A percentile compares a stretch with the other conserved stretches of the same genome.
These are phyloP conservation scores for Wickerhamiella occidentalis DNA, from an alignment of 805 yeast species.

Conservation along the genomic window DNA sequence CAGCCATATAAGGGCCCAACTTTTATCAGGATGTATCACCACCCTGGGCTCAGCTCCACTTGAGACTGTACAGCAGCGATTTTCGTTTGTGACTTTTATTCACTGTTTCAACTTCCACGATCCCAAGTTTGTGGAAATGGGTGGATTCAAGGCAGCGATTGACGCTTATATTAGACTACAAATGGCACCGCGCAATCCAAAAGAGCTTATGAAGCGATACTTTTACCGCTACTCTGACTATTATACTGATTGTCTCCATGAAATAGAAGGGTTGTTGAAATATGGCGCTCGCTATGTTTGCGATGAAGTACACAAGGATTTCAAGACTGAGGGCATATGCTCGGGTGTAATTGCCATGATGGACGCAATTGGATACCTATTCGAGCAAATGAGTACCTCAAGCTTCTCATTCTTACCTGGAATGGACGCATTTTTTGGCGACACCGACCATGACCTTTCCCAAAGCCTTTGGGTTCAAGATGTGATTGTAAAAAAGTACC, in stretches of 20 bases:
- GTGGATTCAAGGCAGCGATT: neutral
- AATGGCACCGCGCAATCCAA: no score
- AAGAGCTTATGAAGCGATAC: neutral
- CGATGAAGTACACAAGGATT: neutral
- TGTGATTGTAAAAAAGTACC: neutral
- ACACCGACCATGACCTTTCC: neutral
- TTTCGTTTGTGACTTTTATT: neutral
- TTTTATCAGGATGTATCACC: no score
- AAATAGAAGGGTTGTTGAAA: neutral
- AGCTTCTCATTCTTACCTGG: neutral
- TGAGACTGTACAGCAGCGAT: neutral
- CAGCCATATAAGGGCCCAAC: no score
- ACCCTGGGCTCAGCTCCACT: neutral
- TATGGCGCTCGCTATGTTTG: neutral
- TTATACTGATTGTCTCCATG: neutral
- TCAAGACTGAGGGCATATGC: neutral
- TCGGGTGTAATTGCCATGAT: neutral
- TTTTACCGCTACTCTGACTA: neutral
- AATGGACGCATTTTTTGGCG: neutral
- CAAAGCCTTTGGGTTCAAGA: neutral
- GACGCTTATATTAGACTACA: neutral
- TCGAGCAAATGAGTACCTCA: neutral
- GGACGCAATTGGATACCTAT: neutral
- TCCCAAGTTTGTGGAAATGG: neutral
- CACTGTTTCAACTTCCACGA: neutral